phyloP scores from a whole-genome alignment of 345 rosid species.

The Aurinia saxatilis region DNA sequence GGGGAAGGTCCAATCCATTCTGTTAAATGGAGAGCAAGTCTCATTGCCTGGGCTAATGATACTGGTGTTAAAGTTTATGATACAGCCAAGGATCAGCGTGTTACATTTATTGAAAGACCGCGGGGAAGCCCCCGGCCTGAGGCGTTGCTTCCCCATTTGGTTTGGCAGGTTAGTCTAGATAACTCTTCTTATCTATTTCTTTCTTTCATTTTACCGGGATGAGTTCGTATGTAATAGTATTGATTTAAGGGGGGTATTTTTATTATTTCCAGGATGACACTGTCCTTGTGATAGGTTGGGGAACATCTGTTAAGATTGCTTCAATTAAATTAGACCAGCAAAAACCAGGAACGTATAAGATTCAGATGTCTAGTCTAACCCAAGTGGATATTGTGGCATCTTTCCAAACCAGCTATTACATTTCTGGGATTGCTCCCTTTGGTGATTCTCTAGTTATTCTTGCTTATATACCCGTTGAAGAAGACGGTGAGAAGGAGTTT shows the following conservation, averaged over 20 bases:
- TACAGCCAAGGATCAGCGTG: slow-evolving; percentile 78
- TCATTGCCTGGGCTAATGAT: slow-evolving; percentile 99
- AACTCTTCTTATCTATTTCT: neutral
- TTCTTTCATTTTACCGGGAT: neutral
- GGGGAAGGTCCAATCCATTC: slow-evolving; percentile 99
- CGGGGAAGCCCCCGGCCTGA: slow-evolving; percentile 90
- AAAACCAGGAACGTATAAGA: slow-evolving; percentile 54
- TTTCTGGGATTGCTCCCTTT: slow-evolving; percentile 99
- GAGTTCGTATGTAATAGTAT: neutral
- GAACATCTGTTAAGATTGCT: slow-evolving; percentile 84
- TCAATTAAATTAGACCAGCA: slow-evolving; percentile 63
- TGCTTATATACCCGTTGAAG: slow-evolving; percentile 84
- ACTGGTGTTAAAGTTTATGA: slow-evolving; percentile 93
- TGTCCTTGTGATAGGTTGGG: slow-evolving; percentile 98
- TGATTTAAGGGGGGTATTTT: neutral
- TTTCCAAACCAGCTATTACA: slow-evolving; percentile 92
- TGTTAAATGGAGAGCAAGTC: slow-evolving; percentile 86
- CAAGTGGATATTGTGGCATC: slow-evolving; percentile 97
- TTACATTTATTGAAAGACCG: slow-evolving; percentile 93
- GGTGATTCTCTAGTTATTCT: slow-evolving; percentile 97
- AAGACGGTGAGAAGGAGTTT: slow-evolving; percentile 73
- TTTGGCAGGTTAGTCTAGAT: slow-evolving; percentile 81
- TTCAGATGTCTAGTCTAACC: slow-evolving; percentile 52
- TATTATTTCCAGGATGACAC: slow-evolving; percentile 61
- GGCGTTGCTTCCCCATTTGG: slow-evolving; percentile 85